Conservation (phyloP, 768 basidiomycete species). For the Hypholoma fasciculare region DNA sequence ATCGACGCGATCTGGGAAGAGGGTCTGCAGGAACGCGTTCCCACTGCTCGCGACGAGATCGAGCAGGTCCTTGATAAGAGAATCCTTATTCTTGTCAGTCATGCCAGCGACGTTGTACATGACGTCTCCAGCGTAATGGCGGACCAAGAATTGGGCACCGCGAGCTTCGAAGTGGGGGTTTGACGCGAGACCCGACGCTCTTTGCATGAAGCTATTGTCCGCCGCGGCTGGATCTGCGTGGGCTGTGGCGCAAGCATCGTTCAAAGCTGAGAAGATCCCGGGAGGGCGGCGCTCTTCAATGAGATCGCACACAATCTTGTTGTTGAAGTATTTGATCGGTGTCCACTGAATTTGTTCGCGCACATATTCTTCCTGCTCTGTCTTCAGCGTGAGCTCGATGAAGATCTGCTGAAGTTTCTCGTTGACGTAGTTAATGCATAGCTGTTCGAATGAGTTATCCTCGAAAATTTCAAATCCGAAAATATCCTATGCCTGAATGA, state of each 20-base stretch:
- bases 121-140: constrained; percentile 98
- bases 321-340: constrained; percentile 98
- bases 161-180: constrained; percentile 96
- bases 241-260: constrained; percentile 98
- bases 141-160: constrained; percentile 91
- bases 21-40: constrained; percentile 81
- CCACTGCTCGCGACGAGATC: constrained; percentile 82
- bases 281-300: constrained; percentile 97
- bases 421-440: constrained; percentile 99
- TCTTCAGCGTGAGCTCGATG: constrained; percentile 97
- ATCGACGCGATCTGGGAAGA: constrained; percentile 95
- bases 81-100: constrained; percentile 99
- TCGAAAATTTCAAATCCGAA: constrained; percentile 99
- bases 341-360: constrained; percentile 99
- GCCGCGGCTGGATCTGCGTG: constrained; percentile 97
- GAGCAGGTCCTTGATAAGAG: constrained; percentile 90
- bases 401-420: constrained; percentile 99
- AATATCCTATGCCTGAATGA: constrained; percentile 67
- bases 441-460: constrained; percentile 96
- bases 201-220: constrained; percentile 95
- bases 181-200: constrained; percentile 74
- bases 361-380: constrained; percentile 99
- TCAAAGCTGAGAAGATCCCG: constrained; percentile 95
- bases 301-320: constrained; percentile 96
- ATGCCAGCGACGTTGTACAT: constrained; percentile 97